A percentile compares a stretch with the other conserved stretches of the same genome.
Conservation (phyloP, 176 grass and related monocot species). For the Oryza coarctata region DNA sequence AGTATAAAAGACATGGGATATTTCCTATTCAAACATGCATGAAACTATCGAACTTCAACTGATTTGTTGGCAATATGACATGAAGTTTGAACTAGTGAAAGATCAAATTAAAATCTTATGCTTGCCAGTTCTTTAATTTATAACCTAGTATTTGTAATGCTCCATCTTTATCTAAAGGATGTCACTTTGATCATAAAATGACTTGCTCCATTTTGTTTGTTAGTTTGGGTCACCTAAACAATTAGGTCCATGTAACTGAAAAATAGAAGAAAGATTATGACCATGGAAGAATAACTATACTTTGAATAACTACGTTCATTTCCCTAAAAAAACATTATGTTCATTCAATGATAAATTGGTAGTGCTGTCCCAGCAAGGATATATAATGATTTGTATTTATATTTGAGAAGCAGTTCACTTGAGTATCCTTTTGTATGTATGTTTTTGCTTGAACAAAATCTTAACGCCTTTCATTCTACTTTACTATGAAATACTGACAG, state of each 20-base stretch:
- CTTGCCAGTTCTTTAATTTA: neutral
- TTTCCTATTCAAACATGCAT: neutral
- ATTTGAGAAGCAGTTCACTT: neutral
- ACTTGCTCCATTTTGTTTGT: too few relatives aligned
- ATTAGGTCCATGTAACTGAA: too few relatives aligned
- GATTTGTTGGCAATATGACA: neutral
- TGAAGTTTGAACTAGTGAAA: too few relatives aligned
- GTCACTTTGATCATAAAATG: too few relatives aligned
- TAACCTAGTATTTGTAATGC: neutral
- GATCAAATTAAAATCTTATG: too few relatives aligned
- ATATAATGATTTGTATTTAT: neutral
- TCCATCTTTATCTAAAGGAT: too few relatives aligned
- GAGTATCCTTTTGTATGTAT: neutral
- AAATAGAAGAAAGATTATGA: neutral
- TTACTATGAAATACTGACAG: neutral
- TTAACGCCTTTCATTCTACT: neutral
- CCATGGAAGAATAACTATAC: neutral
- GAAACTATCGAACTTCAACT: neutral
- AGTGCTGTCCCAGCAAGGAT: neutral
- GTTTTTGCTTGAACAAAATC: neutral
- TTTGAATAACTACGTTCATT: neutral
- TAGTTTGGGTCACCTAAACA: too few relatives aligned
- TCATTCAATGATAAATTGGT: neutral
- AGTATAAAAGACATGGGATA: neutral
- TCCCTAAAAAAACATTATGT: too few relatives aligned